These are phyloP conservation scores for Penicilliopsis zonata DNA, from an alignment of 495 filamentous ascomycete genomes.

Conservation along the genomic window DNA sequence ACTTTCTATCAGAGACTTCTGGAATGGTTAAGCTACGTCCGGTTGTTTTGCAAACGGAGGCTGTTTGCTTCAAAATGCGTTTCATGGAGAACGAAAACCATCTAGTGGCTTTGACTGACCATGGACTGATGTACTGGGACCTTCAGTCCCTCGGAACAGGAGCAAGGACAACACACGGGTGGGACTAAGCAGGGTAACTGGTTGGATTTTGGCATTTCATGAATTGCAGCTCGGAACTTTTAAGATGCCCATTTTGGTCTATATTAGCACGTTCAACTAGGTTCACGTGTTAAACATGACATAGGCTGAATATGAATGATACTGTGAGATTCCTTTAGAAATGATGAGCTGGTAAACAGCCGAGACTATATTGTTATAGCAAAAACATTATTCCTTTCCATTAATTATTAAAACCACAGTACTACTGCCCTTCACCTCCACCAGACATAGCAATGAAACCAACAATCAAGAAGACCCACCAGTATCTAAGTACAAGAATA, in stretches of 20 bases:
- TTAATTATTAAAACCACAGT: too few species aligned
- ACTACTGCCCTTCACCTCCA: conserved; percentile 21
- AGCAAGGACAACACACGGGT: conserved; percentile 3
- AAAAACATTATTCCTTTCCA: too few species aligned
- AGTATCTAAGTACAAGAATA: conserved; percentile 21
- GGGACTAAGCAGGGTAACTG: too few species aligned
- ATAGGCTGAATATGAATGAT: too few species aligned
- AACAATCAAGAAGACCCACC: conserved; percentile 35
- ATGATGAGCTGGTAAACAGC: too few species aligned
- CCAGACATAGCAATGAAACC: conserved; percentile 31
- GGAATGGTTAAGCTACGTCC: conserved; percentile 20
- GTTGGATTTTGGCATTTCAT: too few species aligned
- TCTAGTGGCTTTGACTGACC: conserved; percentile 34
- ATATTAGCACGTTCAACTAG: too few species aligned
- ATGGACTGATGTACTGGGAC: conserved; percentile 29
- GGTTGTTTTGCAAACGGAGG: conserved; percentile 21
- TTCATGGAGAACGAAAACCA: conserved; percentile 28
- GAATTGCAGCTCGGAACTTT: too few species aligned
- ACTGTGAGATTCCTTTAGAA: too few species aligned
- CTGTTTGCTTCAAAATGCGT: conserved; percentile 26
- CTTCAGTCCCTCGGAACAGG: conserved; percentile 12
- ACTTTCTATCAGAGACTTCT: conserved; percentile 10
- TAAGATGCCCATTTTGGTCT: too few species aligned
- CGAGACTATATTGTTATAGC: too few species aligned
- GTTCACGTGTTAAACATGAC: too few species aligned